These are phyloP conservation scores for Rhizopus delemar DNA, from an alignment of 371 early-diverging fungal genomes.

Conservation along the genomic window DNA sequence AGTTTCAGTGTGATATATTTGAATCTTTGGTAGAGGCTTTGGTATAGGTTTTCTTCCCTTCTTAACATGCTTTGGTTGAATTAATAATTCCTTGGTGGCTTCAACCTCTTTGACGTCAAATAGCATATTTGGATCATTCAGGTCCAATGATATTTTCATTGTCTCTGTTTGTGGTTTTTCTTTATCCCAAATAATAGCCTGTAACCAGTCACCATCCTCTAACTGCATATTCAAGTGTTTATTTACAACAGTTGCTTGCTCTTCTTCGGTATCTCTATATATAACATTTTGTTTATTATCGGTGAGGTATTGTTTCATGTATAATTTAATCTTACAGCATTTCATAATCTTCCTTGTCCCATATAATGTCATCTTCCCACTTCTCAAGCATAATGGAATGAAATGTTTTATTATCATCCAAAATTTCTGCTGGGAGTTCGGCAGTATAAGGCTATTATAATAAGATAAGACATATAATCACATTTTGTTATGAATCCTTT, in stretches of 20 bases:
- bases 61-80: slow-evolving; percentile 45
- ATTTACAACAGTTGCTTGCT: slow-evolving; percentile 19
- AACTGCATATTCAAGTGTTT: slow-evolving; percentile 57
- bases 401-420: slow-evolving; percentile 42
- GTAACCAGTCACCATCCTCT: slow-evolving; percentile 66
- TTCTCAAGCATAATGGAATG: slow-evolving; percentile 69
- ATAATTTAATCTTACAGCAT: slow-evolving; percentile 3
- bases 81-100: slow-evolving; percentile 45
- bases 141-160: slow-evolving; percentile 68
- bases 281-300: not conserved
- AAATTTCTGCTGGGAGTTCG: not conserved
- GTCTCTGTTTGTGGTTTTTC: slow-evolving; percentile 57
- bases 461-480: no score
- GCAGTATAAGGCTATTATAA: not conserved
- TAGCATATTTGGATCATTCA: slow-evolving; percentile 77
- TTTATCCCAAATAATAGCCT: slow-evolving; percentile 79
- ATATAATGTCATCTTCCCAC: slow-evolving; percentile 86
- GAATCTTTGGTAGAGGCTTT: slow-evolving; percentile 45
- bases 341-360: slow-evolving; percentile 63
- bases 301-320: not conserved
- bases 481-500: no score
- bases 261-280: not conserved
- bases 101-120: slow-evolving; percentile 67
- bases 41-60: slow-evolving; percentile 48
- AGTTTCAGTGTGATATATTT: slow-evolving; percentile 48